Percentiles rank a stretch among this genome's conserved stretches.
These are phyloP conservation scores for Microbotryum silenes-acaulis DNA, from an alignment of 1,284 basidiomycete species.

Conservation along the genomic window DNA sequence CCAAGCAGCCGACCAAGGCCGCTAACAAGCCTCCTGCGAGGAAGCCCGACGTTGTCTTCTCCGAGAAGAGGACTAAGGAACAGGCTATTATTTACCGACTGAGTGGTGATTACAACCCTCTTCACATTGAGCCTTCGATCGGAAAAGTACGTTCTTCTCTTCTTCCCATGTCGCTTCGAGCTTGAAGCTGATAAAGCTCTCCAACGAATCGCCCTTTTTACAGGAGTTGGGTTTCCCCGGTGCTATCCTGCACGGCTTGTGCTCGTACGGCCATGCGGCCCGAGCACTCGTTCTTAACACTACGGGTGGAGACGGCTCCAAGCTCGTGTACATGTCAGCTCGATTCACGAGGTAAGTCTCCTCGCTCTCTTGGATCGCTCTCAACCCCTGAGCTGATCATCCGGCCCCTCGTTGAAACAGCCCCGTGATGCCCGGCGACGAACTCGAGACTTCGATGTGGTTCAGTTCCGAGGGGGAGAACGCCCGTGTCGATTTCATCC, in stretches of 20 bases:
- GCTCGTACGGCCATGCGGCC: conserved; percentile 52
- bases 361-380: not conserved
- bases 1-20: conserved; percentile 55
- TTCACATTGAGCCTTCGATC: conserved; percentile 57
- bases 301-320: conserved; percentile 52
- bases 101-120: conserved; percentile 62
- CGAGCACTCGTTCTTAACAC: conserved; percentile 59
- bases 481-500: conserved; percentile 61
- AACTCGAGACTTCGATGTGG: conserved; percentile 67
- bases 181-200: no score
- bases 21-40: conserved; percentile 53
- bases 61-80: conserved; percentile 61
- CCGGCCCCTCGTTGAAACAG: not conserved
- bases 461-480: conserved; percentile 57
- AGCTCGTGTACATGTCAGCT: conserved; percentile 59
- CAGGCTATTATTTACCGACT: conserved; percentile 71
- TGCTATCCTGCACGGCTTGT: conserved; percentile 63
- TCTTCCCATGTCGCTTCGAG: conserved; percentile 45
- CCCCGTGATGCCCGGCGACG: conserved; percentile 29
- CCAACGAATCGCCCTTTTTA: conserved; percentile 46
- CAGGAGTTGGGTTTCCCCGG: conserved; percentile 63
- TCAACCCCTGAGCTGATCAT: not conserved
- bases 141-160: conserved; percentile 1
- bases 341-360: conserved; percentile 55
- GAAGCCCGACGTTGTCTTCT: conserved; percentile 59